Evolutionary conservation across 2,329 filamentous ascomycete genomes (phyloP).

Genomic region (Rhytidhysteron rufulum): DNA sequence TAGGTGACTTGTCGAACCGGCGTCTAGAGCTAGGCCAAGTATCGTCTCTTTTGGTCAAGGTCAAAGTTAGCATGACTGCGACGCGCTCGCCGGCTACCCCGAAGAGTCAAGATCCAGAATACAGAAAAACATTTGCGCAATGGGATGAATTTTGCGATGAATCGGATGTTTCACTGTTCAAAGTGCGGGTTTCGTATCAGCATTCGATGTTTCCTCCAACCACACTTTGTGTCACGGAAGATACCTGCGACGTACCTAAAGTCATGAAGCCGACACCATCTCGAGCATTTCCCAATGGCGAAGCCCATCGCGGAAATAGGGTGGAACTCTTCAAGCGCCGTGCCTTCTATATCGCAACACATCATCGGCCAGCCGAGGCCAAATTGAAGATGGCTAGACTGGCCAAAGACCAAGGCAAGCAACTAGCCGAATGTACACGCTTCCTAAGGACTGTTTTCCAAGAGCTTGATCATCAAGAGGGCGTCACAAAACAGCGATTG

Average conservation of each 20-base stretch:
- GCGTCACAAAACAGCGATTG: not conserved
- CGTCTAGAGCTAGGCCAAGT: slow-evolving; percentile 8
- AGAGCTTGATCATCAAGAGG: slow-evolving; percentile 5
- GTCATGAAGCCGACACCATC: slow-evolving; percentile 28
- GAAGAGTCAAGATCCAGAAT: not conserved
- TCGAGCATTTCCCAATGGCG: slow-evolving; percentile 17
- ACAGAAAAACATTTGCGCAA: slow-evolving; percentile 4
- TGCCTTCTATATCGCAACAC: slow-evolving; percentile 9
- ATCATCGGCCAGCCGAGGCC: slow-evolving; percentile 3
- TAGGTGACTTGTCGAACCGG: slow-evolving; percentile 4
- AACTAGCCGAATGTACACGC: slow-evolving; percentile 1
- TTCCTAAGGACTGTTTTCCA: slow-evolving; percentile 4
- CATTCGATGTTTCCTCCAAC: slow-evolving; percentile 28
- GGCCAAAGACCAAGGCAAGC: not conserved
- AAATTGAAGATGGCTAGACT: slow-evolving; percentile 4
- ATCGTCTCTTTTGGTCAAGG: slow-evolving; percentile 7
- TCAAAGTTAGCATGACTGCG: slow-evolving; percentile 1
- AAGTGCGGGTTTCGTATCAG: slow-evolving; percentile 27
- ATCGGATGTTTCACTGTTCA: slow-evolving; percentile 8
- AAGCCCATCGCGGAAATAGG: not conserved
- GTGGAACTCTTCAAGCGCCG: slow-evolving; percentile 12
- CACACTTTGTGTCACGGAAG: slow-evolving; percentile 23
- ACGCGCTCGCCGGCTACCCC: not conserved
- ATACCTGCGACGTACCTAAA: slow-evolving; percentile 23
- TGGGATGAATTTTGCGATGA: slow-evolving; percentile 14